These are phyloP conservation scores for Aspergillus sp. DNA, from an alignment of 2,329 filamentous ascomycete species.

Conservation along the genomic window DNA sequence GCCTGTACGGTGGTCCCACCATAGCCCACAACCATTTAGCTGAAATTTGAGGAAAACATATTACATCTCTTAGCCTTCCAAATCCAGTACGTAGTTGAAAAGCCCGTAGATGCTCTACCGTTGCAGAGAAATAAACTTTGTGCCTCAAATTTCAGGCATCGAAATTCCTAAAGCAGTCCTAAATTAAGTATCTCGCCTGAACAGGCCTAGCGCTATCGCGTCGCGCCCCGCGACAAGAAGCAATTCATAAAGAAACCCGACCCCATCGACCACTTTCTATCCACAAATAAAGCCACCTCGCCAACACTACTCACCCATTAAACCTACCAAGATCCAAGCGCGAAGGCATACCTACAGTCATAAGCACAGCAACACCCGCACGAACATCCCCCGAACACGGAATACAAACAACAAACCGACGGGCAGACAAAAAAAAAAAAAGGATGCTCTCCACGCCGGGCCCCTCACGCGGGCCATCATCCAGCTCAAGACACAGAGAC, in stretches of 20 bases:
- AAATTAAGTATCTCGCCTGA: constrained; percentile 23
- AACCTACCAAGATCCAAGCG: background rate
- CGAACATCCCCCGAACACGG: no score
- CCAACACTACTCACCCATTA: background rate
- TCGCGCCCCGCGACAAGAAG: constrained; percentile 21
- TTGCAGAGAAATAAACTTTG: no score
- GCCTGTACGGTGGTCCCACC: no score
- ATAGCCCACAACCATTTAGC: no score
- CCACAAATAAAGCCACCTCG: no score
- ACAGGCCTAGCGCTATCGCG: constrained; percentile 33
- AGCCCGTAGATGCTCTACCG: no score
- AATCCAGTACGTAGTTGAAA: no score
- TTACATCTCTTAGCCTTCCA: background rate
- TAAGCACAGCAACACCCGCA: no score
- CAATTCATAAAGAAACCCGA: background rate
- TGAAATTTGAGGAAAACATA: no score
- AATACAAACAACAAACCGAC: no score
- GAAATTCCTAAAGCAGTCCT: background rate
- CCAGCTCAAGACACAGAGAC: background rate
- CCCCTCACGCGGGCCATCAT: background rate
- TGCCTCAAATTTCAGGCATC: background rate
- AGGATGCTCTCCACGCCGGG: background rate
- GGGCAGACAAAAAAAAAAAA: background rate
- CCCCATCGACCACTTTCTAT: background rate
- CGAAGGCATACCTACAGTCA: background rate